Evolutionary conservation across 2,329 filamentous ascomycete genomes (phyloP).

Genomic region (Rhinocladiella mackenziei): DNA sequence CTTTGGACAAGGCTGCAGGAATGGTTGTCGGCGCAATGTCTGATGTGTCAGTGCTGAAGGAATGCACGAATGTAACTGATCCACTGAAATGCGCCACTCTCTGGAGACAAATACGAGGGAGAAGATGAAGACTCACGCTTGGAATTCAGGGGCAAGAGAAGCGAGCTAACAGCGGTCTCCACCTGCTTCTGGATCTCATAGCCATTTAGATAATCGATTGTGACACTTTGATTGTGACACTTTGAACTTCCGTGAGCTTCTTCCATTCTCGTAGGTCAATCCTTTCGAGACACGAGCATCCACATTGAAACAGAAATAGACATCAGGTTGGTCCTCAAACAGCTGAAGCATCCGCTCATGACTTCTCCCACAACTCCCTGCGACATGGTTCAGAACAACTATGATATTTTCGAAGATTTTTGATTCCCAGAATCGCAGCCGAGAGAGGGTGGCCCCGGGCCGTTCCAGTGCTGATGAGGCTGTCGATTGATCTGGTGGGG

Average conservation of each 20-base stretch:
- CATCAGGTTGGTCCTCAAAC: neutral
- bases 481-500: neutral
- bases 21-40: no score
- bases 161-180: neutral
- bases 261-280: constrained; percentile 1
- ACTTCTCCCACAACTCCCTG: neutral
- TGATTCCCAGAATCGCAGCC: neutral
- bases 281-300: neutral
- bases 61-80: no score
- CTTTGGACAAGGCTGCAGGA: no score
- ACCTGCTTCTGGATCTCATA: neutral
- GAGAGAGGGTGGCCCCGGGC: neutral
- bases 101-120: no score
- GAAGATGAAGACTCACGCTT: no score
- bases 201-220: neutral
- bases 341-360: neutral
- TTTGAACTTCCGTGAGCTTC: neutral
- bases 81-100: no score
- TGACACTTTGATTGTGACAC: no score
- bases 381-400: neutral
- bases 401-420: neutral
- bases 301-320: neutral
- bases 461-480: neutral
- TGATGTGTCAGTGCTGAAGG: no score
- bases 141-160: no score